Evolutionary conservation across 2,329 filamentous ascomycete species (phyloP).

Genomic region (Aspergillus floridensis): DNA sequence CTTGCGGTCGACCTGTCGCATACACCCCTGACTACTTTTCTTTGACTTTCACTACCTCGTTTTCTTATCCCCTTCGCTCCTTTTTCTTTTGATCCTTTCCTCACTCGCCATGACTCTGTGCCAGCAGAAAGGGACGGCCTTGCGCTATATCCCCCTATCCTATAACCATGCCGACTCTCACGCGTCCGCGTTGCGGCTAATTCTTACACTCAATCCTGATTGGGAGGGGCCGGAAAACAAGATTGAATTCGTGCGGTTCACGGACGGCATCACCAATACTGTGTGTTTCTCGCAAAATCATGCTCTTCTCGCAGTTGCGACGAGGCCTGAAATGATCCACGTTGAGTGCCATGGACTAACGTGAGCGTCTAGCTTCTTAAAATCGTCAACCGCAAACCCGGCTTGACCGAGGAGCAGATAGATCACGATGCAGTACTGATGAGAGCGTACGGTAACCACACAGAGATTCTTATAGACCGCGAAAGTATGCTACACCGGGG

Average conservation of each 20-base stretch:
- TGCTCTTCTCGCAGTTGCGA: neutral
- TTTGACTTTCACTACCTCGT: neutral
- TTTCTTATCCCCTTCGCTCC: neutral
- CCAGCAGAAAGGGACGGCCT: constrained; percentile 12
- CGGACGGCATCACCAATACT: constrained; percentile 97
- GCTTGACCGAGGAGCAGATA: constrained; percentile 70
- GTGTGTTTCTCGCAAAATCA: constrained; percentile 42
- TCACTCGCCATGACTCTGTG: neutral
- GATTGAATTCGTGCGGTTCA: constrained; percentile 86
- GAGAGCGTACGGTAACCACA: constrained; percentile 90
- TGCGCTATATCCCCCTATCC: constrained; percentile 65
- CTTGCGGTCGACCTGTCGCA: neutral
- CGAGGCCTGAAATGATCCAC: neutral
- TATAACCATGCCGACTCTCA: constrained; percentile 78
- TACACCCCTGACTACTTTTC: neutral
- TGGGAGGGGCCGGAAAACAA: constrained; percentile 73
- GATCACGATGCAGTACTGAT: constrained; percentile 84
- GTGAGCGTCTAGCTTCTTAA: constrained; percentile 46
- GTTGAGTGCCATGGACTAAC: constrained; percentile 19
- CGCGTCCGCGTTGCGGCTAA: constrained; percentile 73
- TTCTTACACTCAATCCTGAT: constrained; percentile 75
- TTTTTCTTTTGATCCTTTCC: neutral
- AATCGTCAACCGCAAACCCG: constrained; percentile 54
- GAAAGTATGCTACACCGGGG: constrained; percentile 62
- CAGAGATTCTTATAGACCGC: constrained; percentile 91